phyloP scores from a whole-genome alignment of 1,284 basidiomycete genomes.

The Trichosporon asahii region DNA sequence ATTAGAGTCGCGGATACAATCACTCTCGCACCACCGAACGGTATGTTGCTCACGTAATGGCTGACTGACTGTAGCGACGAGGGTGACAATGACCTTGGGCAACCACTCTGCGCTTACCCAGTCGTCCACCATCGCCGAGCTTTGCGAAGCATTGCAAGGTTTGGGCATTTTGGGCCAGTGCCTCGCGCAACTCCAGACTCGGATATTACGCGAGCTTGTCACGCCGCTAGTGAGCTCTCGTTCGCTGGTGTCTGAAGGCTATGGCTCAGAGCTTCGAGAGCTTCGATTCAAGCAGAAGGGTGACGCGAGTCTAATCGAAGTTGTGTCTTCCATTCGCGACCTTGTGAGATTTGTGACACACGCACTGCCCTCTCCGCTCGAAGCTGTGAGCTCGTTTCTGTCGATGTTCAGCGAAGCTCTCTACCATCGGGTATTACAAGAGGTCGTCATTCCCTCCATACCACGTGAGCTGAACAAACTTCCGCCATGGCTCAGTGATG shows the following conservation, averaged over 20 bases:
- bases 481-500: not conserved
- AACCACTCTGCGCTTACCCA: not conserved
- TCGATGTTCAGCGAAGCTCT: not conserved
- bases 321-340: not conserved
- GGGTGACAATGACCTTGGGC: not conserved
- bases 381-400: not conserved
- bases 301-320: not conserved
- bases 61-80: not conserved
- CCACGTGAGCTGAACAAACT: not conserved
- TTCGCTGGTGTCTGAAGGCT: not conserved
- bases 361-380: not conserved
- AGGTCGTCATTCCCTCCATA: not conserved
- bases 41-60: not conserved
- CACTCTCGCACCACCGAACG: not conserved
- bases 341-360: not conserved
- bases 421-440: not conserved
- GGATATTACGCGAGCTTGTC: not conserved
- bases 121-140: not conserved
- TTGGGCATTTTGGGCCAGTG: not conserved
- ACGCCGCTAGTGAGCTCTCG: not conserved
- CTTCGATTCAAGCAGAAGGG: not conserved
- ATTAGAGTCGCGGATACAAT: not conserved
- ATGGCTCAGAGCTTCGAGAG: not conserved
- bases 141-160: not conserved
- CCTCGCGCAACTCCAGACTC: not conserved